These are phyloP conservation scores for Begonia fuchsioides DNA, from an alignment of 306 rosid species.

Conservation along the genomic window DNA sequence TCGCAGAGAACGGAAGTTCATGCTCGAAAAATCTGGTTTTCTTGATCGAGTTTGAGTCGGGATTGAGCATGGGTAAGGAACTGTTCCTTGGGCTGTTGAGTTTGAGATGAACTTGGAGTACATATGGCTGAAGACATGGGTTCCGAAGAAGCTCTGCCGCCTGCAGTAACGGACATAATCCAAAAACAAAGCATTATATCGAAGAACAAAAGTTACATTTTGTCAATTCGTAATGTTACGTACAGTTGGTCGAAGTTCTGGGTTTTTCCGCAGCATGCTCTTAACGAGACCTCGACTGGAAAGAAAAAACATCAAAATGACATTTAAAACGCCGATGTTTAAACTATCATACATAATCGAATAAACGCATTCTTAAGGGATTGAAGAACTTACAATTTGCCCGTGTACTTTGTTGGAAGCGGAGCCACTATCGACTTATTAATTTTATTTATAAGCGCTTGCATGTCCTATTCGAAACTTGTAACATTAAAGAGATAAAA, in stretches of 20 bases:
- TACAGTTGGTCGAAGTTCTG: slow-evolving; percentile 97
- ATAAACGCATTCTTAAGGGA: too few relatives aligned
- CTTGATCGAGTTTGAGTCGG: slow-evolving; percentile 40
- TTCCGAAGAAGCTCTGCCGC: slow-evolving; percentile 83
- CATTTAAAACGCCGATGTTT: too few relatives aligned
- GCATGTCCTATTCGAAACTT: slow-evolving; percentile 50
- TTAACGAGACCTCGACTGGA: slow-evolving; percentile 91
- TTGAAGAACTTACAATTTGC: slow-evolving; percentile 65
- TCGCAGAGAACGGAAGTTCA: slow-evolving; percentile 24
- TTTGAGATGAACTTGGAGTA: slow-evolving; percentile 71
- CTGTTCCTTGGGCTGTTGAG: slow-evolving; percentile 56
- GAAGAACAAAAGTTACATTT: too few relatives aligned
- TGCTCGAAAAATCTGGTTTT: slow-evolving; percentile 66
- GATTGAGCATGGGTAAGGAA: slow-evolving; percentile 41
- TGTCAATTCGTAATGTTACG: slow-evolving; percentile 11
- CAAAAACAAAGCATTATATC: too few relatives aligned
- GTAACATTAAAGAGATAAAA: background rate
- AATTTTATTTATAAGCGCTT: slow-evolving; percentile 88
- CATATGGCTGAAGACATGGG: slow-evolving; percentile 69
- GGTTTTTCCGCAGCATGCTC: slow-evolving; percentile 98
- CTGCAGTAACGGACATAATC: slow-evolving; percentile 15
- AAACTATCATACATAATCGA: too few relatives aligned
- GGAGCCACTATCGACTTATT: slow-evolving; percentile 95
- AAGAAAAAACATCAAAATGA: slow-evolving; percentile 17
- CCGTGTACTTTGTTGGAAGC: slow-evolving; percentile 77